Percentiles rank a stretch among this genome's conserved stretches.
Conservation (phyloP, 1,139 yeast genomes). For the Dujonia santamariae region DNA sequence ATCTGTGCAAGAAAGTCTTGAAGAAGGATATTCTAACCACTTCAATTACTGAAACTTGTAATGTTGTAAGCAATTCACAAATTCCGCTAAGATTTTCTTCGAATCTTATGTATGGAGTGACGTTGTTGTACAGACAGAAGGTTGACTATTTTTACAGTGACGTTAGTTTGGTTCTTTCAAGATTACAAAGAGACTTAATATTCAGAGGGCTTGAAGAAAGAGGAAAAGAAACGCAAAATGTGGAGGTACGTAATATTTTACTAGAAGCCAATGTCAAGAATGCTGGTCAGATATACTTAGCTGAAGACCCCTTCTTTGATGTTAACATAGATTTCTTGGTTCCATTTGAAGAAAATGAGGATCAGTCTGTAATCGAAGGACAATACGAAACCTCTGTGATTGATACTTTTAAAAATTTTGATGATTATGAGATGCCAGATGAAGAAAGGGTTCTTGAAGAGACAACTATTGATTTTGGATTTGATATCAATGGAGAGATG, state of each 20-base stretch:
- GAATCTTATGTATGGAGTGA: conserved; percentile 53
- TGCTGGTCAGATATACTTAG: conserved; percentile 13
- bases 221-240: conserved; percentile 6
- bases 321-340: conserved; percentile 29
- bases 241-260: conserved; percentile 1
- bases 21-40: conserved; percentile 35
- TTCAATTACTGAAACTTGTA: conserved; percentile 49
- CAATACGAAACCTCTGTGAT: conserved; percentile 16
- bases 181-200: conserved; percentile 20
- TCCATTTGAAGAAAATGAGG: conserved; percentile 10
- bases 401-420: background rate
- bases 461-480: conserved; percentile 2
- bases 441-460: no score
- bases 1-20: conserved; percentile 22
- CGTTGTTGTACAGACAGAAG: conserved; percentile 52
- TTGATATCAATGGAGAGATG: conserved; percentile 1
- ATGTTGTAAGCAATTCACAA: conserved; percentile 23
- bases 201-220: conserved; percentile 7
- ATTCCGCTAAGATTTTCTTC: conserved; percentile 46
- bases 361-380: conserved; percentile 8
- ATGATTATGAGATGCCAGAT: conserved; percentile 2
- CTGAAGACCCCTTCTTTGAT: conserved; percentile 43
- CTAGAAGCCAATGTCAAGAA: background rate
- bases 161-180: conserved; percentile 21
- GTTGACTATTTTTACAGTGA: conserved; percentile 44